Conservation (phyloP, 2,329 filamentous ascomycete genomes). For the Sclerotiophoma versabilis region DNA sequence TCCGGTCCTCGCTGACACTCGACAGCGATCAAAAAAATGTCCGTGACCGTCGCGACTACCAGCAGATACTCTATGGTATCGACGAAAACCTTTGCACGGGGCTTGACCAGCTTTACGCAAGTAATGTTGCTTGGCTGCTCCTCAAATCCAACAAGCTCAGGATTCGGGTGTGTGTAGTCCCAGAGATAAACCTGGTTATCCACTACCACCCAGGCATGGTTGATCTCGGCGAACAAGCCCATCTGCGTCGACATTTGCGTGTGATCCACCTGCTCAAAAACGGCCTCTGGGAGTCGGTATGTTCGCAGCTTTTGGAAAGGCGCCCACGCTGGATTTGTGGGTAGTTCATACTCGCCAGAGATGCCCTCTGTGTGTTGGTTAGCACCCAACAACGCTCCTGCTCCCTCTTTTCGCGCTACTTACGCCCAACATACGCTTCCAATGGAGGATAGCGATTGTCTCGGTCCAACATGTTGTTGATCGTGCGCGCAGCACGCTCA, state of each 20-base stretch:
- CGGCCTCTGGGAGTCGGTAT: slow-evolving; percentile 88
- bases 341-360: slow-evolving; percentile 89
- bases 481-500: slow-evolving; percentile 79
- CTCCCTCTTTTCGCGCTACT: slow-evolving; percentile 46
- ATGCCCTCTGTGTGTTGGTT: slow-evolving; percentile 71
- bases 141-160: slow-evolving; percentile 90
- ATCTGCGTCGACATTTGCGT: slow-evolving; percentile 89
- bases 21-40: slow-evolving; percentile 87
- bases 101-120: slow-evolving; percentile 85
- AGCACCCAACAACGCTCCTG: slow-evolving; percentile 24
- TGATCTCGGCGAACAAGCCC: slow-evolving; percentile 93
- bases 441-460: slow-evolving; percentile 88
- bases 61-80: slow-evolving; percentile 84
- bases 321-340: slow-evolving; percentile 73
- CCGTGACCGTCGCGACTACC: slow-evolving; percentile 83
- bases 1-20: slow-evolving; percentile 68
- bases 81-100: slow-evolving; percentile 87
- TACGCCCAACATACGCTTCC: slow-evolving; percentile 87
- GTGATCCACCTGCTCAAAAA: slow-evolving; percentile 91
- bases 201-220: slow-evolving; percentile 94
- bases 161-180: slow-evolving; percentile 95
- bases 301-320: slow-evolving; percentile 88
- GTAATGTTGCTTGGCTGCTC: slow-evolving; percentile 88
- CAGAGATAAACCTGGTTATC: slow-evolving; percentile 96
- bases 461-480: slow-evolving; percentile 78